Base-by-base conservation (phyloP, 768 basidiomycete species). In the Coprinopsis sp. region DNA sequence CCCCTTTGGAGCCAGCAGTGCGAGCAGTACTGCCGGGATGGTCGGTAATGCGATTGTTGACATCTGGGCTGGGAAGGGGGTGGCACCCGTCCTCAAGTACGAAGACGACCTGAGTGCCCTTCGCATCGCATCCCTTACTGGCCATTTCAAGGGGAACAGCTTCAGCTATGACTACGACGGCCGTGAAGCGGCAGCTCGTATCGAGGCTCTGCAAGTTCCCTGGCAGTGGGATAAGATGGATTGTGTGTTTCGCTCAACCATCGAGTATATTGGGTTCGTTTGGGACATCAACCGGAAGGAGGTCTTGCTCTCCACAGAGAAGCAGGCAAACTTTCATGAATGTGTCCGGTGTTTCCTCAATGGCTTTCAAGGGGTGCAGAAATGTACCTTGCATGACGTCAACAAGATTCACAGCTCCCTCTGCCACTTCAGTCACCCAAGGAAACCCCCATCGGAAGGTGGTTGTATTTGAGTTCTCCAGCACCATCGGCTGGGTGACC, bases 181-280 rank as follows among this genome's bases (percentile, higher is more conserved):
- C 12, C 21, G 19, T 1, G 33, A 33, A 5, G 25, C 27, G 22
- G 4, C 44, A 1, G 11, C 13, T 4, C 14, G 13, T 5, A 33
- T 44, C n/a, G 40, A n/a, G 2, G 7, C 12, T 2, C 24, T 49
- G 8, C 6, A 25, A 4, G 37, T 63, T 6, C 63, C 62, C 1
- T 63, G 61, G 60, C 60, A 64, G 31, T 51, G 49, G 5, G 45
- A 50, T 3, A 63, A 60, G 22, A 54, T 53, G n/a, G 22, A 51
- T 12, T 31, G 28, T 2, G 46, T 53, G 4, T 67, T 64, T 37
- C 31, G 19, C 1, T 21, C 23, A n/a, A 25, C 12, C 4, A 53
- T 55, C 14, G 51, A 39, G 0, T 69, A 61, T 46, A 55, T 65
- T n/a, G 65, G 66, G 3, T 66, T 68, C 47, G 37, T 42, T 0